Base-by-base conservation (phyloP, 2,329 filamentous ascomycete species). In the Alternaria triticimaculans region DNA sequence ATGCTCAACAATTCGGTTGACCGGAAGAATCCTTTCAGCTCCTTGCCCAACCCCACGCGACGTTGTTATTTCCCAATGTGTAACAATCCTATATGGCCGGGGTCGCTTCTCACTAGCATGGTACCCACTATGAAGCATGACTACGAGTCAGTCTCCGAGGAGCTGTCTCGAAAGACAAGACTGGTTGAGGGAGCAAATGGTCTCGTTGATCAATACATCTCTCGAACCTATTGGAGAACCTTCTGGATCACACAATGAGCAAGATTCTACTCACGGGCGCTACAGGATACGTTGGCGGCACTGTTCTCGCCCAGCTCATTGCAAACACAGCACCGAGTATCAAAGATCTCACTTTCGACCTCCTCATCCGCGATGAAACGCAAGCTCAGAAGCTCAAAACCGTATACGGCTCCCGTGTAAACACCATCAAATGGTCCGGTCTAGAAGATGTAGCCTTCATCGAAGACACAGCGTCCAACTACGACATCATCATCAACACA, bases 401-500 rank as follows among this genome's bases (percentile, higher is more conserved):
- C 18, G 50, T 33, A 18, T 67, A 68, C 33, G 62, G 65, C 11
- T n/a, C 37, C 20, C 63, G 67, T 25, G 11, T 70, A 25, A 48
- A 64, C 28, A 60, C 58, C 9, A 60, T 68, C 14, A 28, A 33
- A 43, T 70, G 63, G 67, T 18, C n/a, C 26, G 65, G 67, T 7
- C 37, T 71, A 2, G 60, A 68, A 25, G 62, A 72, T 30, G 45
- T 49, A 15, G 20, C 37, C 3, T 61, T 65, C 30, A 64, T 67
- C 23, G 56, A 60, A 33, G 57, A 69, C 5, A 60, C 51, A 20
- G 70, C 70, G 7, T 28, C 61, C 11, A 56, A 65, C 1, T 69
- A 71, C 56, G 66, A 71, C 49, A 62, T 72, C 50, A 59, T 71
- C 37, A 50, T 72, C 44, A 69, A 69, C 44, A 50, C 60, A 3